Evolutionary conservation across 169 alveolate genomes (phyloP).

Genomic region (Eimeria zaria): DNA sequence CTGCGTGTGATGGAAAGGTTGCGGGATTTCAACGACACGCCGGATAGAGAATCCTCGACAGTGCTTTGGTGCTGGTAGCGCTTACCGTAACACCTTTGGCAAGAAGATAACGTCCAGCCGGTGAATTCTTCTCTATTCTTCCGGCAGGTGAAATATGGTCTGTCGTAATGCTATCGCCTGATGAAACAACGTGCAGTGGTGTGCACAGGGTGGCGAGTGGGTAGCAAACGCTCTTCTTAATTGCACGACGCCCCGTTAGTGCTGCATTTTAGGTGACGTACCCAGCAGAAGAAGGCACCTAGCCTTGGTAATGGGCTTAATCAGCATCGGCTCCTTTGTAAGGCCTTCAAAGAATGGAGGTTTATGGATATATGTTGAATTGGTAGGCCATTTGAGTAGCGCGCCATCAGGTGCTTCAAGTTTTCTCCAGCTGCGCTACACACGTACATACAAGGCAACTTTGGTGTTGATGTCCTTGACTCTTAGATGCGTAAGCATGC

Average conservation of each 20-base stretch:
- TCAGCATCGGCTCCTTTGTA: conserved; percentile 81
- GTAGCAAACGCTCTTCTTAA: not conserved
- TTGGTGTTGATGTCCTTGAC: not conserved
- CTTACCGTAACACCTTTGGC: conserved; percentile 92
- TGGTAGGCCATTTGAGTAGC: conserved; percentile 96
- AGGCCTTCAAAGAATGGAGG: conserved; percentile 78
- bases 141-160: conserved; percentile 99
- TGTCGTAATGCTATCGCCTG: conserved; percentile 98
- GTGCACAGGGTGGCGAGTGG: not conserved
- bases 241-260: not conserved
- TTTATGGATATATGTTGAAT: conserved; percentile 97
- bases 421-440: conserved; percentile 92
- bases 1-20: not conserved
- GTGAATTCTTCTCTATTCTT: conserved; percentile 96
- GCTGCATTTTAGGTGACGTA: conserved; percentile 34
- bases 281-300: conserved; percentile 89
- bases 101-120: conserved; percentile 94
- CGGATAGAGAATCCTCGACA: not conserved
- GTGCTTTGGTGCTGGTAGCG: not conserved
- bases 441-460: not conserved
- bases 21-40: not conserved
- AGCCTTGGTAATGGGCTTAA: conserved; percentile 74
- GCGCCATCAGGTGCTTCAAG: conserved; percentile 94
- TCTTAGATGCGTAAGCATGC: not conserved
- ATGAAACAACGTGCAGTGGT: not conserved